phyloP scores from a whole-genome alignment of 306 rosid genomes.

The Medicago arabica region DNA sequence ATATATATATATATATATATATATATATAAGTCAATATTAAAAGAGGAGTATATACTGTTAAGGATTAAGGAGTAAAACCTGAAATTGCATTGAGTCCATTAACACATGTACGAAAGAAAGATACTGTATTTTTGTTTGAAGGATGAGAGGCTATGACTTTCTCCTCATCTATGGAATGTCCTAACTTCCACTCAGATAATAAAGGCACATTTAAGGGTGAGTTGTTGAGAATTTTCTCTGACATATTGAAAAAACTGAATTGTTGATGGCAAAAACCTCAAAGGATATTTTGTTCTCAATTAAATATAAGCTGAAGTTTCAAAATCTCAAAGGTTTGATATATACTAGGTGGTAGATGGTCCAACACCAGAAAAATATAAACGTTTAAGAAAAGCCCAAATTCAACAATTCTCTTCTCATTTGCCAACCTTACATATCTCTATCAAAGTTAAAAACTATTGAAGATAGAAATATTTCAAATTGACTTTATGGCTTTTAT shows the following conservation, averaged over 20 bases:
- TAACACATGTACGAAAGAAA: constrained; percentile 29
- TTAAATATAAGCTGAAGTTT: neutral
- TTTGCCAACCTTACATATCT: neutral
- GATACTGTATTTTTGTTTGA: neutral
- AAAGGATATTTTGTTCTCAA: neutral
- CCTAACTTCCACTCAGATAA: constrained; percentile 14
- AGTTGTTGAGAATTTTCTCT: neutral
- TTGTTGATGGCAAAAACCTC: neutral
- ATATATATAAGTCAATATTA: too few relatives aligned
- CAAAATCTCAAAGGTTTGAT: neutral
- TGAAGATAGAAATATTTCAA: neutral
- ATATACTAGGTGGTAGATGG: neutral
- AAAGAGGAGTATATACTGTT: too few relatives aligned
- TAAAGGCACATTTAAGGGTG: constrained; percentile 28
- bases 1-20: too few relatives aligned
- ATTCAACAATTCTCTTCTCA: too few relatives aligned
- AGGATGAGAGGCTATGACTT: neutral
- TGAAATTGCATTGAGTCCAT: constrained; percentile 46
- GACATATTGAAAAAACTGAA: neutral
- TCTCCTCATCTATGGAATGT: constrained; percentile 33
- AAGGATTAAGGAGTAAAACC: constrained; percentile 14
- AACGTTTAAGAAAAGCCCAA: neutral
- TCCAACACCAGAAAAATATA: too few relatives aligned
- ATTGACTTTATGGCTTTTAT: too few relatives aligned
- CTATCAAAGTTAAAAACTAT: neutral